Evolutionary conservation across 352 stramenopile genomes (phyloP).

Genomic region (Pelagophyceae sp.): DNA sequence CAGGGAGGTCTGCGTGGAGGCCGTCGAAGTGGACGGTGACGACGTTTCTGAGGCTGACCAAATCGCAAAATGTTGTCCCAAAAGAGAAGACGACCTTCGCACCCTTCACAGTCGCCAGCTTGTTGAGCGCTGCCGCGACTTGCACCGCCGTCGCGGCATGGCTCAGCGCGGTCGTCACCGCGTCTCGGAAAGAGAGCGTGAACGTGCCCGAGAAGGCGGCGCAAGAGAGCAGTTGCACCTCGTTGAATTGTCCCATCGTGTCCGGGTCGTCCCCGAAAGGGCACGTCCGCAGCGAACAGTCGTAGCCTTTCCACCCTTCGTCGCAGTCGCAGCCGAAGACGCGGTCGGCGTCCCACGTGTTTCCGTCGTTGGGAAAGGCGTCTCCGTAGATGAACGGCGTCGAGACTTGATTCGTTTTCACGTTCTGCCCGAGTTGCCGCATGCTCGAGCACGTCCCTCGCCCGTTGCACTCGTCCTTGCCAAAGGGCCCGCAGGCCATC

Average conservation of each 20-base stretch:
- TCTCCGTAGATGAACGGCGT: constrained; percentile 27
- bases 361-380: constrained; percentile 29
- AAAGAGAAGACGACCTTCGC: neutral
- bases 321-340: constrained; percentile 51
- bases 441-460: constrained; percentile 69
- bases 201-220: constrained; percentile 36
- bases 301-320: constrained; percentile 56
- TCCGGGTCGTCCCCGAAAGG: constrained; percentile 65
- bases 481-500: constrained; percentile 39
- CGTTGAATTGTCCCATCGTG: constrained; percentile 56
- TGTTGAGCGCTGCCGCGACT: constrained; percentile 65
- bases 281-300: constrained; percentile 59
- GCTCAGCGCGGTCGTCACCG: constrained; percentile 50
- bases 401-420: constrained; percentile 25
- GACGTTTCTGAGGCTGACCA: neutral
- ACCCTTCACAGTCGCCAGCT: constrained; percentile 51
- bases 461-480: constrained; percentile 45
- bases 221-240: constrained; percentile 65
- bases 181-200: constrained; percentile 45
- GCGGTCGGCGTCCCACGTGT: constrained; percentile 38
- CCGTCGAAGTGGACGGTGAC: neutral
- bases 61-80: too few species aligned
- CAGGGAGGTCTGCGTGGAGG: neutral
- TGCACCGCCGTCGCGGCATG: constrained; percentile 46
- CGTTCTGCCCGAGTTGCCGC: constrained; percentile 34